A percentile compares a stretch with the other conserved stretches of the same genome.
Evolutionary conservation across 257 asterid species (phyloP).

Genomic region (Gardenia jasminoides): DNA sequence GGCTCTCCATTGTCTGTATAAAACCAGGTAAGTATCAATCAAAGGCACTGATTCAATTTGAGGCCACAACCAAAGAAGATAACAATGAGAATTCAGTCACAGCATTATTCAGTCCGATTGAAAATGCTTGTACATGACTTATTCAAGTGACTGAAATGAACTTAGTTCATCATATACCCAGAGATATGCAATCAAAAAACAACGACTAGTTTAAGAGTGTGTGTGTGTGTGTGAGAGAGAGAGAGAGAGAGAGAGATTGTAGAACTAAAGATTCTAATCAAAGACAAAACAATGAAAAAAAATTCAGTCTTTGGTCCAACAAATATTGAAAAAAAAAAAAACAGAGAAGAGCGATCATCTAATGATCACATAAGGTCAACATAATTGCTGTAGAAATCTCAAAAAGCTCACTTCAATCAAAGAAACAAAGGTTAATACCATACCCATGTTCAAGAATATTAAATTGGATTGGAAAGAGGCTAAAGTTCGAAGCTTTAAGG

Average conservation of each 20-base stretch:
- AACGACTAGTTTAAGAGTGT: no score
- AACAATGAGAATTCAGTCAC: not conserved
- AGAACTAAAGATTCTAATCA: not conserved
- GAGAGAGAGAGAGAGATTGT: not conserved
- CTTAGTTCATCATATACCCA: not conserved
- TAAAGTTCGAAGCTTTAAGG: not conserved
- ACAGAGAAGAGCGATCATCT: not conserved
- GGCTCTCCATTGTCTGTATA: not conserved
- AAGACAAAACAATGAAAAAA: not conserved
- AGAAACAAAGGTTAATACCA: constrained; percentile 14
- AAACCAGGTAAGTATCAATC: not conserved
- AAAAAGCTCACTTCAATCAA: constrained; percentile 5
- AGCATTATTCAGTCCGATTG: not conserved
- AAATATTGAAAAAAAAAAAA: not conserved
- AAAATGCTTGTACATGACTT: not conserved
- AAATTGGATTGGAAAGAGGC: constrained; percentile 4
- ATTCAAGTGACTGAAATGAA: constrained; percentile 3
- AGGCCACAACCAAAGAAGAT: not conserved
- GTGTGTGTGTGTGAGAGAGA: no score
- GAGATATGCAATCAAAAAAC: not conserved
- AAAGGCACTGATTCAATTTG: not conserved
- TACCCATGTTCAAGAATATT: constrained; percentile 22
- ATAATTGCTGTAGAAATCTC: not conserved
- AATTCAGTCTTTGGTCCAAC: not conserved
- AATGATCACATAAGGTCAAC: constrained; percentile 11